phyloP scores from a whole-genome alignment of 495 filamentous ascomycete species.

The Staphylotrichum longicolle region DNA sequence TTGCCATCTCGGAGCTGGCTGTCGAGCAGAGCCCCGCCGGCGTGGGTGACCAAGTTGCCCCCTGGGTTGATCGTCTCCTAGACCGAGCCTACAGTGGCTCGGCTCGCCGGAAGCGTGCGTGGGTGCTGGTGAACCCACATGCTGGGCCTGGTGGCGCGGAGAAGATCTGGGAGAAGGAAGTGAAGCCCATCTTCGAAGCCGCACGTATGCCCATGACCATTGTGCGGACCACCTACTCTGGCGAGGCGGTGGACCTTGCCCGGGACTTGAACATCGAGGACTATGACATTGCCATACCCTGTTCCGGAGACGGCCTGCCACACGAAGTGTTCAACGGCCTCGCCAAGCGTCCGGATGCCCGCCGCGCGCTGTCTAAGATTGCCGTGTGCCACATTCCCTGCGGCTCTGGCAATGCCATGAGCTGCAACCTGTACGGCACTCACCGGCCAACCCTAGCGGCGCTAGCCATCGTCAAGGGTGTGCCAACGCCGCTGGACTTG shows the following conservation, averaged over 20 bases:
- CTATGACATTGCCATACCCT: conserved; percentile 81
- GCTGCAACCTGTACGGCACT: conserved; percentile 83
- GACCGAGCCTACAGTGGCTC: conserved; percentile 64
- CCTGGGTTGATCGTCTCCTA: conserved; percentile 64
- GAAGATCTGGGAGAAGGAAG: conserved; percentile 69
- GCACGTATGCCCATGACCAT: conserved; percentile 76
- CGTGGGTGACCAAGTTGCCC: conserved; percentile 51
- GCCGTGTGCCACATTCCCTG: conserved; percentile 89
- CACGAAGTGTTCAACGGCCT: conserved; percentile 96
- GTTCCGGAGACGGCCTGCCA: conserved; percentile 88
- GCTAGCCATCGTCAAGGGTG: conserved; percentile 78
- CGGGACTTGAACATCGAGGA: conserved; percentile 73
- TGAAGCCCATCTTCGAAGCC: conserved; percentile 80
- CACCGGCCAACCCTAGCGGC: conserved; percentile 72
- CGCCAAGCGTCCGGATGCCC: conserved; percentile 69
- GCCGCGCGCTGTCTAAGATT: conserved; percentile 69
- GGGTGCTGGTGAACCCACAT: conserved; percentile 87
- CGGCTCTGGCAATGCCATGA: conserved; percentile 92
- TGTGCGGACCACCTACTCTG: conserved; percentile 65
- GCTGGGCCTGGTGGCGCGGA: conserved; percentile 78
- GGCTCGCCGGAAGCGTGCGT: conserved; percentile 71
- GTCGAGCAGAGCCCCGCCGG: conserved; percentile 5
- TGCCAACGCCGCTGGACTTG: conserved; percentile 77
- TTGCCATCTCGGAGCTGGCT: conserved; percentile 22
- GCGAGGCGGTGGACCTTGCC: conserved; percentile 78